Percentiles rank a stretch among this genome's conserved stretches.
Conservation (phyloP, 192 early-diverging fungal species). For the Lobosporangium transversale region DNA sequence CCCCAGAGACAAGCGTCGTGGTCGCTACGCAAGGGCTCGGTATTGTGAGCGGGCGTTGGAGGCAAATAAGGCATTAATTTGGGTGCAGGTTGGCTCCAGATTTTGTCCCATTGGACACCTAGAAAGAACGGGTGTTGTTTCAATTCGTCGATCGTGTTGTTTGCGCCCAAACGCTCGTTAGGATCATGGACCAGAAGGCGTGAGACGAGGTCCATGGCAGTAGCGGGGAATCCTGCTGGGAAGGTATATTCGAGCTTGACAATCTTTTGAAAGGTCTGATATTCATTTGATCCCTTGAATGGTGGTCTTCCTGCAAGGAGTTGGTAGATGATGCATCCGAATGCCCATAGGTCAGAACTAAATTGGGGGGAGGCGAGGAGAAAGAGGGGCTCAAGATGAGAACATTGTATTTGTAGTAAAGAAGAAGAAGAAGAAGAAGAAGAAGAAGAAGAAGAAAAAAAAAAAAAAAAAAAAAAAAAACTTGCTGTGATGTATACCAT, state of each 20-base stretch:
- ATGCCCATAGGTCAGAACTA: constrained; percentile 83
- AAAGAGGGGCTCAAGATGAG: not conserved
- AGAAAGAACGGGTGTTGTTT: constrained; percentile 85
- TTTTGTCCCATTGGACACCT: constrained; percentile 75
- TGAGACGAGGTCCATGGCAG: constrained; percentile 81
- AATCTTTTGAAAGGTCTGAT: constrained; percentile 97
- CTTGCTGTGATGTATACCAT: no score
- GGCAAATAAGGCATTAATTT: constrained; percentile 54
- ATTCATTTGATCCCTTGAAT: constrained; percentile 95
- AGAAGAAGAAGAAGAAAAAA: constrained; percentile 64
- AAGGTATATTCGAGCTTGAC: constrained; percentile 87
- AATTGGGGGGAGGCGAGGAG: no score
- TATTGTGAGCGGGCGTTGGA: constrained; percentile 43
- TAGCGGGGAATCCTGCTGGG: constrained; percentile 76
- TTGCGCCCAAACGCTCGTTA: constrained; percentile 68
- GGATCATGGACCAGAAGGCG: constrained; percentile 76
- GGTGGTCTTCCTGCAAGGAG: constrained; percentile 89
- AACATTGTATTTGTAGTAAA: not conserved
- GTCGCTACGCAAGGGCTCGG: constrained; percentile 37
- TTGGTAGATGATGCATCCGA: constrained; percentile 94
- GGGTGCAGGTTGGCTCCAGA: constrained; percentile 67
- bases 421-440: constrained; percentile 32
- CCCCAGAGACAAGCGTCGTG: constrained; percentile 34
- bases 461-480: not conserved
- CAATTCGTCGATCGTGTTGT: constrained; percentile 67